Evolutionary conservation across 177 flowering plant genomes (phyloP).

Genomic region (Vitis hybrid): DNA sequence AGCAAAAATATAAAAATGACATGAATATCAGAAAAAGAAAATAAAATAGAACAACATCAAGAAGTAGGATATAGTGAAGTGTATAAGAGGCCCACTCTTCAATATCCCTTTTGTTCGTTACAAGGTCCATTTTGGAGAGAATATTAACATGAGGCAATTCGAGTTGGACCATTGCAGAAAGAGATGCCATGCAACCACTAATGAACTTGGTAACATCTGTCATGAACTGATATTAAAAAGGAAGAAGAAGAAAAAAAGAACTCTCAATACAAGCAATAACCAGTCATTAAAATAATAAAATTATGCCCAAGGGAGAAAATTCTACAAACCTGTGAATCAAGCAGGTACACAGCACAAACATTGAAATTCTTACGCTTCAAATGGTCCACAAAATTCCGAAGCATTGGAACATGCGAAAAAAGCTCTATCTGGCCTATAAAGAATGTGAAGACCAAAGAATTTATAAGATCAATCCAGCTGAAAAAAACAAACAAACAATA

Average conservation of each 20-base stretch:
- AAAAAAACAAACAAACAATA: background rate
- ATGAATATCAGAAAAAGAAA: constrained; percentile 3
- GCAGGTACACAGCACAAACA: constrained; percentile 92
- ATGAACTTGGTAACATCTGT: constrained; percentile 95
- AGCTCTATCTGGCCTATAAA: constrained; percentile 91
- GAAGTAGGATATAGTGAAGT: background rate
- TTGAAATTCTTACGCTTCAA: constrained; percentile 84
- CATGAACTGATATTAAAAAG: constrained; percentile 56
- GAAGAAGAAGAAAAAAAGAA: background rate
- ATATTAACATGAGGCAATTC: constrained; percentile 93
- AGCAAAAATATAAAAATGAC: constrained; percentile 6
- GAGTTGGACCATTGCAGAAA: constrained; percentile 95
- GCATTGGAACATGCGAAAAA: constrained; percentile 89
- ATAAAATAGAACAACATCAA: background rate
- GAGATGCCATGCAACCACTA: constrained; percentile 96
- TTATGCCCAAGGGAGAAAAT: background rate
- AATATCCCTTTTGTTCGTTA: constrained; percentile 66
- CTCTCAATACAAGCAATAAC: no score
- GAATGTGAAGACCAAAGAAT: background rate
- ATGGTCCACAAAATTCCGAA: constrained; percentile 88
- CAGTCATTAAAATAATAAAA: background rate
- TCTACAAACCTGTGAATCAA: constrained; percentile 86
- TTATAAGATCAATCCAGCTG: background rate
- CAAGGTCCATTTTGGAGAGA: constrained; percentile 95
- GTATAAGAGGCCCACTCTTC: constrained; percentile 50